Evolutionary conservation across 208 protist species (phyloP).

Genomic region (Vickermania spadyakhi): DNA sequence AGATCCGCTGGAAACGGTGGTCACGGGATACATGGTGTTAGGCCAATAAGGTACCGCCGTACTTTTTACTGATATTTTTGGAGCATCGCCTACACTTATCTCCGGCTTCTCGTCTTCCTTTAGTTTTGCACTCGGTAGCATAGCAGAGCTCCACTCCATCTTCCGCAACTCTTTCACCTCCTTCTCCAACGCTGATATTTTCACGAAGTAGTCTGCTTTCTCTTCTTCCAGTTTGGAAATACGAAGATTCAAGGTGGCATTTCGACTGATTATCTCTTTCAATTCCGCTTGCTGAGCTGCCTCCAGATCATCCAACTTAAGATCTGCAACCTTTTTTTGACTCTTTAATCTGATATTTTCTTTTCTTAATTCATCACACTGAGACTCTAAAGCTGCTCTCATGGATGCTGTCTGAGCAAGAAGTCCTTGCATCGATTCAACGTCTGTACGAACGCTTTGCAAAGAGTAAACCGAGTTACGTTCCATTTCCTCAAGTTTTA

Average conservation of each 20-base stretch:
- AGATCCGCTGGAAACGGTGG: slow-evolving; percentile 2
- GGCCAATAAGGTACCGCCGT: no score
- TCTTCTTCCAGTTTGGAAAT: not conserved
- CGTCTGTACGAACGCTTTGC: slow-evolving; percentile 35
- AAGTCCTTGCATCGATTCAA: slow-evolving; percentile 30
- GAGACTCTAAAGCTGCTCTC: slow-evolving; percentile 4
- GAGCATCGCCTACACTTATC: no score
- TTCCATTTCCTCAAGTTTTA: slow-evolving; percentile 39
- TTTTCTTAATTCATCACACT: not conserved
- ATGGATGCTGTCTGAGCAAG: slow-evolving; percentile 22
- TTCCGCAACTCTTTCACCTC: not conserved
- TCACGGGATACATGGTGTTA: not conserved
- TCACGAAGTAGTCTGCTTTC: not conserved
- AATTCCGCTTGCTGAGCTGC: slow-evolving; percentile 1
- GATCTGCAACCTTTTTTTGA: not conserved
- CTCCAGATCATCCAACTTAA: not conserved
- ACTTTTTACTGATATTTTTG: not conserved
- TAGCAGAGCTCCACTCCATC: not conserved
- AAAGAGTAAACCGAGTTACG: slow-evolving; percentile 26
- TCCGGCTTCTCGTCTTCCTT: not conserved
- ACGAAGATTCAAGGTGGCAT: not conserved
- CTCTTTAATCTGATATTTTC: slow-evolving; percentile 1
- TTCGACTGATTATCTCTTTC: not conserved
- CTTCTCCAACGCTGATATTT: not conserved
- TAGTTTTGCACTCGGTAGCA: not conserved